Conservation (phyloP, 225 moss, liverwort and hornwort genomes). For the Physcomitrium patens region DNA sequence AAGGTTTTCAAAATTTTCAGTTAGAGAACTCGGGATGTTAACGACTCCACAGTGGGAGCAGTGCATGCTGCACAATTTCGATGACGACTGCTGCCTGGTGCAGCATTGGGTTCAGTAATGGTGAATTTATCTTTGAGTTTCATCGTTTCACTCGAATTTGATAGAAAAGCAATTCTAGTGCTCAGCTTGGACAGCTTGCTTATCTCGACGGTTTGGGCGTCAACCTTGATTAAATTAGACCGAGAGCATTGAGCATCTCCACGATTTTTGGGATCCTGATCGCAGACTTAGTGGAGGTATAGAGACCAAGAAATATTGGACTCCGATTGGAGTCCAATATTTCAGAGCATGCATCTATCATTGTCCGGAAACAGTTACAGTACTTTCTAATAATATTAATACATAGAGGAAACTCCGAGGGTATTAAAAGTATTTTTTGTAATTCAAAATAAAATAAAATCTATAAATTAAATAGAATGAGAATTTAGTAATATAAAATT, state of each 20-base stretch:
- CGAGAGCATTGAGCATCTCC: neutral
- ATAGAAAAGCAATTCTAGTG: neutral
- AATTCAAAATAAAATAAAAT: too few species aligned
- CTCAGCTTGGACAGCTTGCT: too few species aligned
- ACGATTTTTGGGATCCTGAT: neutral
- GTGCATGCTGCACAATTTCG: constrained; percentile 6
- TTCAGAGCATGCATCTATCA: neutral
- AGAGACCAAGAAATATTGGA: neutral
- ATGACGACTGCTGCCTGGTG: neutral
- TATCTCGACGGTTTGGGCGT: too few species aligned
- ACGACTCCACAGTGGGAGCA: neutral
- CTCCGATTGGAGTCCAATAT: neutral
- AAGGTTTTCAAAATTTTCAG: neutral
- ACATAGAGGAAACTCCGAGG: neutral
- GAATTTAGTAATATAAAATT: too few species aligned
- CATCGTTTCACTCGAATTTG: neutral
- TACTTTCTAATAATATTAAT: neutral
- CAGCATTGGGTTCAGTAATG: constrained; percentile 3
- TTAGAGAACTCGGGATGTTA: neutral
- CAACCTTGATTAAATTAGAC: neutral
- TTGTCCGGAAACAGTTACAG: neutral
- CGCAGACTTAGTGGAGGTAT: too few species aligned
- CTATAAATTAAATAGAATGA: too few species aligned
- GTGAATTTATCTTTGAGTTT: neutral
- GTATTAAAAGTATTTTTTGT: neutral